These are phyloP conservation scores for Boletus sp. DNA, from an alignment of 1,284 basidiomycete genomes.

Conservation along the genomic window DNA sequence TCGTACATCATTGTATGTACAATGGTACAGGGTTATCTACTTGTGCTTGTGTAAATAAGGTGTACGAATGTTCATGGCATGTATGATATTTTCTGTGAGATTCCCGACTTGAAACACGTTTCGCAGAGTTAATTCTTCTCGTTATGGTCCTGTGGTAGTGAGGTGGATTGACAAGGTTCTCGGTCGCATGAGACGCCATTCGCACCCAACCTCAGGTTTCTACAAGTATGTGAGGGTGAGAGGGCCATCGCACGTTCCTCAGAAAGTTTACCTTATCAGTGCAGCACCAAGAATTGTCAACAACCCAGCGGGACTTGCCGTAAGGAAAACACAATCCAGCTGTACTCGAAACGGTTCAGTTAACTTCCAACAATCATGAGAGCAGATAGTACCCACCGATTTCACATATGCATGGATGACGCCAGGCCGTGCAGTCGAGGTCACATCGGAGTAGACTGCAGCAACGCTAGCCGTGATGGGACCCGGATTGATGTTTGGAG, in stretches of 20 bases:
- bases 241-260: background rate
- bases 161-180: background rate
- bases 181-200: background rate
- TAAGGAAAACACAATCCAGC: constrained; percentile 16
- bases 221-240: background rate
- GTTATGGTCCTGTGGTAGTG: background rate
- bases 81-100: background rate
- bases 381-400: constrained; percentile 3
- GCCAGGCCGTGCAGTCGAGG: background rate
- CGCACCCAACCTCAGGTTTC: constrained; percentile 10
- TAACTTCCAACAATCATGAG: background rate
- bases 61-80: background rate
- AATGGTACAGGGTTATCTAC: background rate
- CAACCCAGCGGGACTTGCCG: constrained; percentile 6
- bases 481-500: constrained; percentile 10
- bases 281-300: constrained; percentile 11
- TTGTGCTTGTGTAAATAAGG: too few relatives aligned
- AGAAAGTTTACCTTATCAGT: constrained; percentile 7
- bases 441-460: constrained; percentile 10
- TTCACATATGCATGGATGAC: constrained; percentile 15
- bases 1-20: background rate
- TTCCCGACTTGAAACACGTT: background rate
- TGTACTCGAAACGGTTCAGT: background rate
- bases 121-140: background rate
- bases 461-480: constrained; percentile 11